Percentiles rank a stretch among this genome's conserved stretches.
Conservation (phyloP, 208 protist genomes). For the Strigomonas galati region DNA sequence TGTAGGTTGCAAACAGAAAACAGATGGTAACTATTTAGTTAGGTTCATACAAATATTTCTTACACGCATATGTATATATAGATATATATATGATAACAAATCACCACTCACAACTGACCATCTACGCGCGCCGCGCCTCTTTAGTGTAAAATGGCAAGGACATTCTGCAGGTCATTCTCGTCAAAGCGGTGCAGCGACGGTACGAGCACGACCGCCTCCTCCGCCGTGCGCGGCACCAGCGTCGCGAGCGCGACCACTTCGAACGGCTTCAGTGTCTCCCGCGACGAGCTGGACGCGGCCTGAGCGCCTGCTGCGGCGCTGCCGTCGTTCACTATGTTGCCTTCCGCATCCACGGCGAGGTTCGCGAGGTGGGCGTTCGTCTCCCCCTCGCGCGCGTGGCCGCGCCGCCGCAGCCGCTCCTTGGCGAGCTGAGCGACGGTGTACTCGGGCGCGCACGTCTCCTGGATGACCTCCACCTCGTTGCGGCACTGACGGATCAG, state of each 20-base stretch:
- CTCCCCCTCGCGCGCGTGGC: slow-evolving; percentile 18
- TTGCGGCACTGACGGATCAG: slow-evolving; percentile 46
- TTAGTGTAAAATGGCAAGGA: slow-evolving; percentile 24
- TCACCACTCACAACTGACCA: not conserved
- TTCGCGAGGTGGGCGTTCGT: slow-evolving; percentile 44
- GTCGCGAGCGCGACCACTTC: slow-evolving; percentile 76
- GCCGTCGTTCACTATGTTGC: slow-evolving; percentile 14
- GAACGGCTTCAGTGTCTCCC: slow-evolving; percentile 58
- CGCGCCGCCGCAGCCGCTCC: slow-evolving; percentile 35
- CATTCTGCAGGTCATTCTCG: slow-evolving; percentile 47
- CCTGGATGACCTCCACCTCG: slow-evolving; percentile 66
- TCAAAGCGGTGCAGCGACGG: slow-evolving; percentile 77
- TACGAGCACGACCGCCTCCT: slow-evolving; percentile 68
- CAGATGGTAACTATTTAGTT: too few relatives aligned
- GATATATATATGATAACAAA: too few relatives aligned
- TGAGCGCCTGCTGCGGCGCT: slow-evolving; percentile 7
- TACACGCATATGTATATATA: too few relatives aligned
- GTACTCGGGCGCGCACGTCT: slow-evolving; percentile 39
- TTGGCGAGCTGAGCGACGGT: slow-evolving; percentile 19
- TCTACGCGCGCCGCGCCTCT: not conserved
- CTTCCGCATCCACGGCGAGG: slow-evolving; percentile 31
- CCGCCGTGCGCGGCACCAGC: slow-evolving; percentile 52
- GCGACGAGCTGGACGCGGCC: not conserved
- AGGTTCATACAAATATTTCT: too few relatives aligned
- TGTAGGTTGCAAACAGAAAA: too few relatives aligned